Evolutionary conservation across 2,329 filamentous ascomycete genomes (phyloP).

Genomic region (Penicillium sp.): DNA sequence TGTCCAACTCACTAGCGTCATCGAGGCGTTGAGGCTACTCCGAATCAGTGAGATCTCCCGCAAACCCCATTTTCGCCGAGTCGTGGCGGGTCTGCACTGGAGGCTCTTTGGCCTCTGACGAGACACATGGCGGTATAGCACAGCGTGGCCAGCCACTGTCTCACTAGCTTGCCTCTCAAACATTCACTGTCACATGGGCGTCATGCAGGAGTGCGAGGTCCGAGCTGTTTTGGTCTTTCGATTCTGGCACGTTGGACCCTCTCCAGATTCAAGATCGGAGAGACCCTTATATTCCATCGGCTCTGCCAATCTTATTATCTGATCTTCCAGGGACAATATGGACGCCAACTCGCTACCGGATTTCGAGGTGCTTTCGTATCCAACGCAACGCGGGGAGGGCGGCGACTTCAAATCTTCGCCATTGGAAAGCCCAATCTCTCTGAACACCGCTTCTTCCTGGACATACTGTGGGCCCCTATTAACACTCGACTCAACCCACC

Average conservation of each 20-base stretch:
- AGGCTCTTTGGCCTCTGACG: not conserved
- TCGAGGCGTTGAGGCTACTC: not conserved
- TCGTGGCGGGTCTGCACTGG: not conserved
- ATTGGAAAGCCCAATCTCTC: conserved; percentile 10
- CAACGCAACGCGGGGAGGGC: not conserved
- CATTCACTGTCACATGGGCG: conserved; percentile 12
- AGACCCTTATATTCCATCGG: not conserved
- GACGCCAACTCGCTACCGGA: conserved; percentile 17
- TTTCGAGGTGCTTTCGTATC: conserved; percentile 20
- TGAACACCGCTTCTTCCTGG: conserved; percentile 38
- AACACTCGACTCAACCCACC: conserved; percentile 16
- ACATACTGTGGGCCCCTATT: conserved; percentile 48
- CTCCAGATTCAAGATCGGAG: not conserved
- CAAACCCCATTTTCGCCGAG: not conserved
- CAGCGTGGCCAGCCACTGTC: conserved; percentile 9
- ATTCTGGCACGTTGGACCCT: not conserved
- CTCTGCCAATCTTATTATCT: not conserved
- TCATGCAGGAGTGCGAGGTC: conserved; percentile 9
- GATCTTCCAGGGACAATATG: conserved; percentile 6
- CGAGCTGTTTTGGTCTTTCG: not conserved
- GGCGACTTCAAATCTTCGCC: not conserved
- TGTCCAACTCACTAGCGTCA: not conserved
- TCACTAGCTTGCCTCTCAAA: conserved; percentile 7
- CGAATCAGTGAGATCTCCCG: not conserved
- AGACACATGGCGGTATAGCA: not conserved